Evolutionary conservation across 331 rosid species (phyloP), one percentile per base, ranked within the genome.

Genomic region (Malus hybrid): DNA sequence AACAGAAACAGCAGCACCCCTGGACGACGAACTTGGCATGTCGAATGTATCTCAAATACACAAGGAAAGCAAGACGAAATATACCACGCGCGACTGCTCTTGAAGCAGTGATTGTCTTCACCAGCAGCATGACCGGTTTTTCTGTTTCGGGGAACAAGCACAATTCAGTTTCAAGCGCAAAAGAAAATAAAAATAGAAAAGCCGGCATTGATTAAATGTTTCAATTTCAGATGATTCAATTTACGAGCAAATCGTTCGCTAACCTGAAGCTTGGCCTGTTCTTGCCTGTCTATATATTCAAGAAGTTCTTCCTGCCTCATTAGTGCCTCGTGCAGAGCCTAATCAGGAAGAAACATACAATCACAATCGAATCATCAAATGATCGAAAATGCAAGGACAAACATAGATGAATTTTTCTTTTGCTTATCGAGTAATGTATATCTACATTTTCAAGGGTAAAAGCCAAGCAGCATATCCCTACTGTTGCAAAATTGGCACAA

Each of bases 281-380:
- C 91, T 81, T 76, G 87, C 34, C 87, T 71, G 72, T 92, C 97
- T 20, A 92, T 73, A 73, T 87, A 92, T 29, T 89, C 97, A 65
- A 90, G 88, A 73, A 92, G 93, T 82, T 92, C 97, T 83, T 92
- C 97, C 85, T 90, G 97, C 78, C 83, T 87, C 80, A 90, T 88
- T 82, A 92, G 75, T 58, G 97, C 91, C 34, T 92, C 97, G 46
- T 92, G 88, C 69, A 92, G 70, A 77, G 93, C 91, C 97, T 92
- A 44, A 53, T 32, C 63, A 77, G 55, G 52, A 80, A 79, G 81
- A 30, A 32, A 30, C 75, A 73, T 32, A 70, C 70, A 57, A 12
- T 64, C 68, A 61, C 34, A 71, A 34, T 55, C 22, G 39, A 14
- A 52, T 34, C 56, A 15, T 19, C 63, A 56, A 33, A 66, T 16